Evolutionary conservation across 805 yeast species (phyloP).

Genomic region (Cyberlindnera veronae): DNA sequence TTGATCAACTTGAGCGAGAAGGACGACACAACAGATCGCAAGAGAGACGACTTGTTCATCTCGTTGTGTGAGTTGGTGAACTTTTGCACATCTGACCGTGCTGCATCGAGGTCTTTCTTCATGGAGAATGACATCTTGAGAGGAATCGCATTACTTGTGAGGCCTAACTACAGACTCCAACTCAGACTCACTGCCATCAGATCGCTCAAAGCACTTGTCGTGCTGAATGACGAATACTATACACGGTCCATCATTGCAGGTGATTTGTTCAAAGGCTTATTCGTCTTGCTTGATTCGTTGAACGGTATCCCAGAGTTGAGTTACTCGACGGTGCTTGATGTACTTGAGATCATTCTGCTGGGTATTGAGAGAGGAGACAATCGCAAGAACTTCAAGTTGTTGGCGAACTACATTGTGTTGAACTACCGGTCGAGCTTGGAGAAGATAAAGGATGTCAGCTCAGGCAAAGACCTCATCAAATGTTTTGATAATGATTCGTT

Average conservation of each 20-base stretch:
- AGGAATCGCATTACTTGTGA: slow-evolving; percentile 52
- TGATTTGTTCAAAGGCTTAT: slow-evolving; percentile 46
- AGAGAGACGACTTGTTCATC: slow-evolving; percentile 42
- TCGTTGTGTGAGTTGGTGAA: slow-evolving; percentile 68
- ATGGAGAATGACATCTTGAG: slow-evolving; percentile 53
- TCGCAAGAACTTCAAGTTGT: slow-evolving; percentile 22
- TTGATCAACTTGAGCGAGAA: slow-evolving; percentile 31
- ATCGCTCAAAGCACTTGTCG: slow-evolving; percentile 59
- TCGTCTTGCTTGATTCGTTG: slow-evolving; percentile 46
- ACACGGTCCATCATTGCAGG: slow-evolving; percentile 53
- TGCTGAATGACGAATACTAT: slow-evolving; percentile 60
- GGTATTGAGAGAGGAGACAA: slow-evolving; percentile 22
- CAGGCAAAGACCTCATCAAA: slow-evolving; percentile 23
- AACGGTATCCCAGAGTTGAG: slow-evolving; percentile 55
- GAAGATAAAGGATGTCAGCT: slow-evolving; percentile 17
- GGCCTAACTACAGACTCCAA: slow-evolving; percentile 37
- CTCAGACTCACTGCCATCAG: slow-evolving; percentile 66
- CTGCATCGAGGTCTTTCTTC: slow-evolving; percentile 58
- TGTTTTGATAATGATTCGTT: slow-evolving; percentile 19
- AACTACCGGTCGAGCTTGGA: slow-evolving; percentile 28
- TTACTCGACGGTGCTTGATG: slow-evolving; percentile 72
- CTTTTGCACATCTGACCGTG: slow-evolving; percentile 56
- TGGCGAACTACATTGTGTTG: slow-evolving; percentile 24
- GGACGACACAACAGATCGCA: slow-evolving; percentile 17
- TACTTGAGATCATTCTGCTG: slow-evolving; percentile 46